Evolutionary conservation across 2,329 filamentous ascomycete genomes (phyloP), one percentile per base, ranked within the genome.

Genomic region (Trichoderma sp.): DNA sequence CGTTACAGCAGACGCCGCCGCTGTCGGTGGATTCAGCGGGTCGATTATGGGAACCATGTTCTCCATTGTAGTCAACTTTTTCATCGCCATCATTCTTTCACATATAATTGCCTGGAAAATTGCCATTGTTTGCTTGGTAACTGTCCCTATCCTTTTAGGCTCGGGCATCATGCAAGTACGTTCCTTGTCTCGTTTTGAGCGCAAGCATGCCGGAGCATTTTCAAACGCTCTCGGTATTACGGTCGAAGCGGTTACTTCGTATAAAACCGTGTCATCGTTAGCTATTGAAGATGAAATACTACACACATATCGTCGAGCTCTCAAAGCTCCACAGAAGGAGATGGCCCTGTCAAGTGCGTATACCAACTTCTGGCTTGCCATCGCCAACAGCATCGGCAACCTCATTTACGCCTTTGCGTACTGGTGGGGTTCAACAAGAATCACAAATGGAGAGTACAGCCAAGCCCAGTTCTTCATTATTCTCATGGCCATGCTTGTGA

Each of bases 91-190:
- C 66, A 86, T 91, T 34, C 76, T 93, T 11, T 88, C 90, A 0
- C 89, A 91, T 71, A 87, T 92, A 55, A 83, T 94, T 58, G 89
- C 89, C 3, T 94, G 91, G 91, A 90, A 88, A 74, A 92, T 94
- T 70, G 90, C 90, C 0, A 79, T 94, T 16, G 91, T 94, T 4
- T 90, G 90, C 66, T 82, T 94, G 6, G 85, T 90, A 0, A 83
- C 87, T 10, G 87, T 93, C 0, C 91, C 91, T 0, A 79, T 93
- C 11, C 84, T 93, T 6, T 82, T 94, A 0, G 88, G 88, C 1
- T 85, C 90, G 0, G 91, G 91, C 0, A 85, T 91, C 71, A 87
- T 93, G 86, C 86, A 91, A 71, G 82, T 93, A 18, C 84, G 84
- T 1, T 84, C 89, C 3, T 83, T 91, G 1, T 84, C 86, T 2